Evolutionary conservation across 208 protist genomes (phyloP), one percentile per base, ranked within the genome.

Genomic region (Wallacemonas sp.): DNA sequence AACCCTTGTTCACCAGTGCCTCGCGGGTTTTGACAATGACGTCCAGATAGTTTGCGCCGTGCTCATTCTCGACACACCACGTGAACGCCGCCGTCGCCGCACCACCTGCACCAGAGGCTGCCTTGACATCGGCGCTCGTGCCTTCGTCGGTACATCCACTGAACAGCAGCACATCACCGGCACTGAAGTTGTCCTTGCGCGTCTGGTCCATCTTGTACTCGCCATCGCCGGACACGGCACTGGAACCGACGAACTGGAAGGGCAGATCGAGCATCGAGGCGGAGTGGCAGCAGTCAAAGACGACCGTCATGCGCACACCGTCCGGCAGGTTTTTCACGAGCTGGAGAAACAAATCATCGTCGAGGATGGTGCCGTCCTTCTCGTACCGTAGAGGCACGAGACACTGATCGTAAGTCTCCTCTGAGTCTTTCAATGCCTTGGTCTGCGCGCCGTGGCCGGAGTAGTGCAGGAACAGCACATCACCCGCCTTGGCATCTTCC

Each of bases 201-300:
- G 87, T 70, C 60, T 70, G 68, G 57, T 69, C 68, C 84, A 92
- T 93, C 5, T 37, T 27, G 53, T 17, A n/a, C 10, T 15, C 21
- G 1, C 50, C 50, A 10, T 34, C 32, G 3, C 21, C 50, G n/a
- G 50, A 41, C 5, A 63, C 37, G 29, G 54, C 64, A 6, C 62
- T 66, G 19, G 53, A 58, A 10, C 73, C 87, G 15, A 92, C 77
- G 74, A 93, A 97, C 42, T 71, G 81, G 71, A 92, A 97, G 13
- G 92, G 92, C 26, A 97, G 80, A 64, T 97, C 92, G n/a, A 97
- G 78, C 71, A 95, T 79, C 3, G 87, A 87, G 42, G 89, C 92
- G 3, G 85, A 94, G 76, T 98, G 95, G 62, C 95, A 98, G 73
- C 92, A 97, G 70, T 98, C 95, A 71, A 97, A 97, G 46, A 97